phyloP scores from a whole-genome alignment of 768 basidiomycete species.

The Lentinula edodes region DNA sequence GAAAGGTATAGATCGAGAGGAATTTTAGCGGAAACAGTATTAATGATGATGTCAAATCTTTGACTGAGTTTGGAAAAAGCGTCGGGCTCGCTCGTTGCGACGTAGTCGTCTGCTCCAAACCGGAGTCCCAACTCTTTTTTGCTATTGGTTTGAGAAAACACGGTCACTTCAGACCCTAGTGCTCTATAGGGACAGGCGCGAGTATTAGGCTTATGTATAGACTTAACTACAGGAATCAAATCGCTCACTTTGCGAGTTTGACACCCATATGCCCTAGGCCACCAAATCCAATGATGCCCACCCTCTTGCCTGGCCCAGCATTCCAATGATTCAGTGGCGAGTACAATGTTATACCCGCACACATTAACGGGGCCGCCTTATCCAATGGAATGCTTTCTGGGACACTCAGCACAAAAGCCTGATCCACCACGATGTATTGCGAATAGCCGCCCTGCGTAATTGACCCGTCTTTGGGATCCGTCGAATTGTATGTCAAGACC shows the following conservation, averaged over 20 bases:
- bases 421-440: slow-evolving; percentile 37
- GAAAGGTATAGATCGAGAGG: slow-evolving; percentile 5
- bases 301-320: slow-evolving; percentile 53
- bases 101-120: slow-evolving; percentile 40
- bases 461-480: slow-evolving; percentile 35
- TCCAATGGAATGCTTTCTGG: slow-evolving; percentile 47
- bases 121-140: slow-evolving; percentile 42
- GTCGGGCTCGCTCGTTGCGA: slow-evolving; percentile 34
- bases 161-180: slow-evolving; percentile 44
- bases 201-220: slow-evolving; percentile 8
- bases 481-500: slow-evolving; percentile 33
- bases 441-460: slow-evolving; percentile 44
- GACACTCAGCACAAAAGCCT: slow-evolving; percentile 55
- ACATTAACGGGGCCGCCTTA: slow-evolving; percentile 58
- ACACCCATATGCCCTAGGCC: slow-evolving; percentile 34
- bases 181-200: slow-evolving; percentile 34
- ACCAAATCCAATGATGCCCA: slow-evolving; percentile 64
- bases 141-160: slow-evolving; percentile 37
- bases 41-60: slow-evolving; percentile 36
- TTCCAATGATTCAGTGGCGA: slow-evolving; percentile 49
- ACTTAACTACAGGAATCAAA: background rate
- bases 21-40: slow-evolving; percentile 8
- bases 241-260: background rate
- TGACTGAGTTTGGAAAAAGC: slow-evolving; percentile 21
- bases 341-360: slow-evolving; percentile 57